Conservation (phyloP, 352 stramenopile species). For the Globisporangium alternatum region DNA sequence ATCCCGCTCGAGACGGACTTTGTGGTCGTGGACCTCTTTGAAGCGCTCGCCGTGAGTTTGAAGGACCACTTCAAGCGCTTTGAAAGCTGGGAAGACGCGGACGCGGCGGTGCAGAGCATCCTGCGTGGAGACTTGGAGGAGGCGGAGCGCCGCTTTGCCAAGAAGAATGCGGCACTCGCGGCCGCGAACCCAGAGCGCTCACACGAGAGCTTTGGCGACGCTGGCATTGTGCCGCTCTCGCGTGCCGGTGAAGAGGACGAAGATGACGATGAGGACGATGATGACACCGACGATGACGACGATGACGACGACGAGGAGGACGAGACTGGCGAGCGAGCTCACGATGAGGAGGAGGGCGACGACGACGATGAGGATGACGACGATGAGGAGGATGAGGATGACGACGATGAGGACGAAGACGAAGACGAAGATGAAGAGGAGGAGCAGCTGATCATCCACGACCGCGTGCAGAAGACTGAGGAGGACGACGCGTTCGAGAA, state of each 20-base stretch:
- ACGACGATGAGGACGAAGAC: slow-evolving; percentile 62
- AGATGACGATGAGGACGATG: slow-evolving; percentile 56
- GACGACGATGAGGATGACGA: slow-evolving; percentile 44
- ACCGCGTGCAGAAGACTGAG: slow-evolving; percentile 68
- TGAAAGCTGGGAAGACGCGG: slow-evolving; percentile 77
- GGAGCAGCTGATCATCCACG: slow-evolving; percentile 87
- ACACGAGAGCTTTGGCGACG: slow-evolving; percentile 14
- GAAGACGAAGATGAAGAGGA: slow-evolving; percentile 79
- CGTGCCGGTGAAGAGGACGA: slow-evolving; percentile 38
- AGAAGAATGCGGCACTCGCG: slow-evolving; percentile 41
- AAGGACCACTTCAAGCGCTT: slow-evolving; percentile 72
- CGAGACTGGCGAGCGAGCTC: slow-evolving; percentile 14
- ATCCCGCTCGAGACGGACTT: slow-evolving; percentile 95
- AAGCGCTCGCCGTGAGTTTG: slow-evolving; percentile 46
- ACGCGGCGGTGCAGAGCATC: slow-evolving; percentile 53
- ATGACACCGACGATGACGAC: slow-evolving; percentile 54
- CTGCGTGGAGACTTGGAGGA: slow-evolving; percentile 62
- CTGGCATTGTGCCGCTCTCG: slow-evolving; percentile 28
- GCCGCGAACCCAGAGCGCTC: slow-evolving; percentile 17
- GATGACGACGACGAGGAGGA: slow-evolving; percentile 60
- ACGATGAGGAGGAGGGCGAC: slow-evolving; percentile 29
- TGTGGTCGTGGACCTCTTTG: slow-evolving; percentile 82
- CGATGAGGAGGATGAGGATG: slow-evolving; percentile 76
- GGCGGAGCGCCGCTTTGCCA: slow-evolving; percentile 56
- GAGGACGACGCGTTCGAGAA: slow-evolving; percentile 89